Evolutionary conservation across 805 yeast genomes (phyloP).

Genomic region (Candida piceae): DNA sequence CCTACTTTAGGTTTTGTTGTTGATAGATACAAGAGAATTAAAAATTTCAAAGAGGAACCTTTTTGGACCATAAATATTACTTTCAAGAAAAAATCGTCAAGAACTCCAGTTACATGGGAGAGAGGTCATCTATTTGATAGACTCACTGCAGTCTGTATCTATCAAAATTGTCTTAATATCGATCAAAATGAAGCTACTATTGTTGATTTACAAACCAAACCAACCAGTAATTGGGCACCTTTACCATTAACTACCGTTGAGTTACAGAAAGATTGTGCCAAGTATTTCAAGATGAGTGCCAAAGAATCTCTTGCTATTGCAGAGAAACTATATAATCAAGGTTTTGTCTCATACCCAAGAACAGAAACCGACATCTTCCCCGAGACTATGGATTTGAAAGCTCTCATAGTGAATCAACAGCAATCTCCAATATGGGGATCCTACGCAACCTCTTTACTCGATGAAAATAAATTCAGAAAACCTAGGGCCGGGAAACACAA

Average conservation of each 20-base stretch:
- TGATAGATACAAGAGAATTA: conserved; percentile 76
- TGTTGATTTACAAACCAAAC: conserved; percentile 45
- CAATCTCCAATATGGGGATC: conserved; percentile 61
- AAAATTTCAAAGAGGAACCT: conserved; percentile 65
- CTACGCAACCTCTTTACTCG: conserved; percentile 49
- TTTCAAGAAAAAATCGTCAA: conserved; percentile 37
- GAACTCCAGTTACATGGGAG: conserved; percentile 61
- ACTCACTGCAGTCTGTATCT: conserved; percentile 54
- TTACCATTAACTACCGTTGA: conserved; percentile 92
- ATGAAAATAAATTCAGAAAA: conserved; percentile 40
- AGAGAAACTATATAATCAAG: conserved; percentile 78
- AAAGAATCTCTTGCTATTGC: conserved; percentile 74
- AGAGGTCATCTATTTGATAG: conserved; percentile 71
- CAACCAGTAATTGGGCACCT: conserved; percentile 76
- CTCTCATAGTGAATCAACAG: conserved; percentile 56
- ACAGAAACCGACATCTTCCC: conserved; percentile 95
- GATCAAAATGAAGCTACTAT: conserved; percentile 46
- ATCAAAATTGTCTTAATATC: conserved; percentile 56
- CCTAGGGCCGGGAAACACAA: conserved; percentile 83
- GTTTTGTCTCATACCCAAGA: conserved; percentile 91
- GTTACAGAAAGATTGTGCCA: conserved; percentile 80
- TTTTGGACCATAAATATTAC: conserved; percentile 72
- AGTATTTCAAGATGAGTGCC: conserved; percentile 69
- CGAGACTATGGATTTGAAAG: conserved; percentile 60
- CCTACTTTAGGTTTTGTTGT: conserved; percentile 97